phyloP scores from a whole-genome alignment of 768 basidiomycete genomes.

The Chlorophyllum brunneum region DNA sequence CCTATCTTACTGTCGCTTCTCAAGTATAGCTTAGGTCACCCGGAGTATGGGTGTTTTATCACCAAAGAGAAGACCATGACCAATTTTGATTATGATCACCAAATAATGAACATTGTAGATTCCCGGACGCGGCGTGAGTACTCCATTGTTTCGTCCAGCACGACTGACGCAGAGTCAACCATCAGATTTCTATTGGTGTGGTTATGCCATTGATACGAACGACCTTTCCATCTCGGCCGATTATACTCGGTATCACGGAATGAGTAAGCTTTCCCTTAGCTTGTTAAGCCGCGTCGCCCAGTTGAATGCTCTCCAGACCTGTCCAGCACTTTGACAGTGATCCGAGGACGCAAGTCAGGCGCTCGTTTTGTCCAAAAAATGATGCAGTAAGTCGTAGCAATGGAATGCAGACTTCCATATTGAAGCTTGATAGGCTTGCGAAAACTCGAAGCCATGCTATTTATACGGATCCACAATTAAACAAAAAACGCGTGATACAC shows the following conservation, averaged over 20 bases:
- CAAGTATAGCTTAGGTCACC: conserved; percentile 55
- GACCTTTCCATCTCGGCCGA: conserved; percentile 79
- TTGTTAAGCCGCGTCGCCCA: not conserved
- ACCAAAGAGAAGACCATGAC: conserved; percentile 85
- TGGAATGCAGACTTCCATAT: not conserved
- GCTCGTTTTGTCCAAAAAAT: conserved; percentile 65
- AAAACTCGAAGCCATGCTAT: conserved; percentile 76
- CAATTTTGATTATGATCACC: conserved; percentile 69
- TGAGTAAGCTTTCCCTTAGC: conserved; percentile 38
- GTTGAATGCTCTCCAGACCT: conserved; percentile 33
- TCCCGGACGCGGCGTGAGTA: conserved; percentile 32
- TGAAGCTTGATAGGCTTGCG: conserved; percentile 39
- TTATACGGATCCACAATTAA: conserved; percentile 73
- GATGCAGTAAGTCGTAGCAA: conserved; percentile 51
- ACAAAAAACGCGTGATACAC: conserved; percentile 56
- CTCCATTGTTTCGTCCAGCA: not conserved
- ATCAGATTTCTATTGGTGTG: conserved; percentile 93
- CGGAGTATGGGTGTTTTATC: conserved; percentile 92
- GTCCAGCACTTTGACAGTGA: conserved; percentile 69
- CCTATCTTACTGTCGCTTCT: not conserved
- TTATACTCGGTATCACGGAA: conserved; percentile 62
- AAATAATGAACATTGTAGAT: conserved; percentile 50
- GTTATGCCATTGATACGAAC: conserved; percentile 70
- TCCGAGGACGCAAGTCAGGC: conserved; percentile 62
- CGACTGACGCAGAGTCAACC: not conserved